Evolutionary conservation across 371 early-diverging fungal genomes (phyloP), one percentile per base, ranked within the genome.

Genomic region (Mortierella sp.): DNA sequence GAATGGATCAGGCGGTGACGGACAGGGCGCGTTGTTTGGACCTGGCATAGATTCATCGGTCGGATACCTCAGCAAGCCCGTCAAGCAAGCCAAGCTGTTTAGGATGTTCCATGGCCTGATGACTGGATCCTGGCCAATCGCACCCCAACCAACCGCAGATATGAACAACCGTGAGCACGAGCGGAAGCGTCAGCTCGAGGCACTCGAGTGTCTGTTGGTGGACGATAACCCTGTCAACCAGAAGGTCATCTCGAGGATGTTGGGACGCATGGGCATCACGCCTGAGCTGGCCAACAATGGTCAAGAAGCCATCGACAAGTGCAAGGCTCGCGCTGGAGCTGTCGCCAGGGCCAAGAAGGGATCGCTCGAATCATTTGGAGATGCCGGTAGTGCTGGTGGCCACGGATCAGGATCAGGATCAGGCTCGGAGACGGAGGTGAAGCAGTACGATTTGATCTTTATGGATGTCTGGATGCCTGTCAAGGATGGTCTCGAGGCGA

Each of bases 391-490:
- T 26, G 16, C 10, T 8, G 74, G 61, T 43, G 31, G 43, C 43
- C 43, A 31, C 28, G 61, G 67, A 10, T 64, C 67, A 24, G 40
- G 67, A 37, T 37, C 67, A 13, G 67, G 61, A 16, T 21, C 57
- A 9, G 53, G 37, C 26, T 21, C 80, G 40, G 43, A 72, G 0
- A 24, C 53, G 2, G 50, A 48, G 24, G 46, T 19, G 50, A 76
- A 46, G 48, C 86, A 86, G 73, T 86, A 82, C 55, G 86, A 86
- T n/a, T 75, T 90, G 26, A 78, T 91, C 24, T 81, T 92, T 57
- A 91, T 91, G 87, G 92, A 92, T 73, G 82, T 91, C 69, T 88
- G 89, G 83, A 92, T 92, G 92, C 91, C 91, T 0, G 77, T 89
- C 55, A 88, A 86, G 83, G 87, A 88, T 72, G 91, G 91, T 24